Evolutionary conservation across 2,329 filamentous ascomycete species (phyloP).

Genomic region (Cordyceps cicadae): DNA sequence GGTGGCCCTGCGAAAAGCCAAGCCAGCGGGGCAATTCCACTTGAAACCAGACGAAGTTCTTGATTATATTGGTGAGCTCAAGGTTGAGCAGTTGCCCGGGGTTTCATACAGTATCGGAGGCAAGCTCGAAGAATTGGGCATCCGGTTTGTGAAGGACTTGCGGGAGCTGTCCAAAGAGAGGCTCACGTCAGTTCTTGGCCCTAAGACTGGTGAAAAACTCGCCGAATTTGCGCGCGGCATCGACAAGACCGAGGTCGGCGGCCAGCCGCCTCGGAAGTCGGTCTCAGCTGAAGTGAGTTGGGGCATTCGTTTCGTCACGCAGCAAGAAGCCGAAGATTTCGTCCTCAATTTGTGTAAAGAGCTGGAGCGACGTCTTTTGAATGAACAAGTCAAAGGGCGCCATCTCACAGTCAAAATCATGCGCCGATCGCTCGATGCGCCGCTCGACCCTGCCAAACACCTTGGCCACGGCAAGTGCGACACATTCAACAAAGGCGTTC

Average conservation of each 20-base stretch:
- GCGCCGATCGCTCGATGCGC: constrained; percentile 76
- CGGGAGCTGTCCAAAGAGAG: constrained; percentile 68
- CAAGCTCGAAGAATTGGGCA: constrained; percentile 79
- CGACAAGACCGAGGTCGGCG: constrained; percentile 76
- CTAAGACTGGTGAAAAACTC: constrained; percentile 85
- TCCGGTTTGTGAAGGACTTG: constrained; percentile 76
- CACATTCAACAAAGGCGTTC: constrained; percentile 78
- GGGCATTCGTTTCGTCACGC: constrained; percentile 90
- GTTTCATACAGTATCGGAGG: constrained; percentile 85
- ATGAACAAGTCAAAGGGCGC: constrained; percentile 77
- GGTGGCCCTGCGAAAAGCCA: constrained; percentile 80
- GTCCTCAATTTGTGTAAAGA: constrained; percentile 77
- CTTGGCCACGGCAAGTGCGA: constrained; percentile 94
- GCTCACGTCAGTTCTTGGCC: constrained; percentile 65
- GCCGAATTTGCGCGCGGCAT: constrained; percentile 88
- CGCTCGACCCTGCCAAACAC: constrained; percentile 85
- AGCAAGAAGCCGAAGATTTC: constrained; percentile 91
- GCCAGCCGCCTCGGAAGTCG: constrained; percentile 79
- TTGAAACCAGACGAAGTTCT: constrained; percentile 74
- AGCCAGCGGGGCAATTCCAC: constrained; percentile 88
- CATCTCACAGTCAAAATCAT: constrained; percentile 94
- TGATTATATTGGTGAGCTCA: constrained; percentile 66
- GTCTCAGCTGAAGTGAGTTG: constrained; percentile 97
- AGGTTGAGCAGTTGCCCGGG: constrained; percentile 76
- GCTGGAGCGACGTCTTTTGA: constrained; percentile 68